Conservation (phyloP, 257 asterid species). For the Echium plantagineum region DNA sequence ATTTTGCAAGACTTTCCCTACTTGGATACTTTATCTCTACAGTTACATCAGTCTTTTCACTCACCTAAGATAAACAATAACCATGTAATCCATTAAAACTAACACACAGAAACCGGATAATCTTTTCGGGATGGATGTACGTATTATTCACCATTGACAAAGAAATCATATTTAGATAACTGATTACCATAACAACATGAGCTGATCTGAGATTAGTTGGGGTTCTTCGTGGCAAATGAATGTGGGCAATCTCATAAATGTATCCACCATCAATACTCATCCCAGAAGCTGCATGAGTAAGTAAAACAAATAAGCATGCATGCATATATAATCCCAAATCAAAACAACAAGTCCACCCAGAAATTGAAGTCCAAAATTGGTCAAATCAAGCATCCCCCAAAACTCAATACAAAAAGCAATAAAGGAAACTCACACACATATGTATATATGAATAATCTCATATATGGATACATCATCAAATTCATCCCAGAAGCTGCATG, state of each 20-base stretch:
- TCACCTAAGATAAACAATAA: constrained; percentile 34
- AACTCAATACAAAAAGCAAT: too few species aligned
- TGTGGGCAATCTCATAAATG: constrained; percentile 67
- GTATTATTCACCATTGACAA: too few species aligned
- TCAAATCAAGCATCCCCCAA: too few species aligned
- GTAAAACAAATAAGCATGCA: constrained; percentile 3
- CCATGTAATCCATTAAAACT: background rate
- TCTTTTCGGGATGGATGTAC: too few species aligned
- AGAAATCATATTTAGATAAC: background rate
- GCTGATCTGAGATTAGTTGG: constrained; percentile 66
- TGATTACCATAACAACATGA: constrained; percentile 64
- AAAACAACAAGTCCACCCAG: too few species aligned
- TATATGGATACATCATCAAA: too few species aligned
- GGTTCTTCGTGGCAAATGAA: constrained; percentile 49
- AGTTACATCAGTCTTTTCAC: constrained; percentile 52
- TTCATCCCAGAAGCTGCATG: too few species aligned
- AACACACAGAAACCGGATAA: background rate
- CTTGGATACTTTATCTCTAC: constrained; percentile 71
- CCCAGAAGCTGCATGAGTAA: background rate
- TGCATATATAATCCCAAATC: too few species aligned
- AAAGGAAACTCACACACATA: too few species aligned
- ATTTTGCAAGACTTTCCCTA: constrained; percentile 47
- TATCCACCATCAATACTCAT: constrained; percentile 34
- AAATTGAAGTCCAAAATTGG: too few species aligned
- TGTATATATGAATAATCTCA: too few species aligned